phyloP scores from a whole-genome alignment of 768 basidiomycete species.

The Sarcomyxa edulis region DNA sequence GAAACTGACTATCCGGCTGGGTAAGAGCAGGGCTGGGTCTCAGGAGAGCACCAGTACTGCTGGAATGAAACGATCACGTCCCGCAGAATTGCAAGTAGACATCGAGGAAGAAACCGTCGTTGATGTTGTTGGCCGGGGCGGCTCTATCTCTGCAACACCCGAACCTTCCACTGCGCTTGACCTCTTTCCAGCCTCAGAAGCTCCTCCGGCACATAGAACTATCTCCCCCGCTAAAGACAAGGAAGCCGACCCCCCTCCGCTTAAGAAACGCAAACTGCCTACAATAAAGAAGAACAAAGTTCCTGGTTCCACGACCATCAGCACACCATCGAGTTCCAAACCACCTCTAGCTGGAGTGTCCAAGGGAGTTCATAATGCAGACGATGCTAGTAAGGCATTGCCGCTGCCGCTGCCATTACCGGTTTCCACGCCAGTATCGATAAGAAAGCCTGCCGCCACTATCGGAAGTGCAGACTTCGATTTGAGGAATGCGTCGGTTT shows the following conservation, averaged over 20 bases:
- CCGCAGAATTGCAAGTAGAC: constrained; percentile 19
- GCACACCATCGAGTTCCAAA: constrained; percentile 14
- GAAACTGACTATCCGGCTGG: constrained; percentile 14
- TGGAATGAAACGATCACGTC: constrained; percentile 26
- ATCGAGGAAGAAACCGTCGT: constrained; percentile 27
- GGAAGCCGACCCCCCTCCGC: constrained; percentile 28
- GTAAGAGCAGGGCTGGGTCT: constrained; percentile 2
- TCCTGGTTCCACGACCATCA: constrained; percentile 2
- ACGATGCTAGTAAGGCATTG: constrained; percentile 19
- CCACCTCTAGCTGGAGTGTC: constrained; percentile 17
- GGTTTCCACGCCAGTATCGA: too few relatives aligned
- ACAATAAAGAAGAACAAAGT: constrained; percentile 69
- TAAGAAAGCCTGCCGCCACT: constrained; percentile 31
- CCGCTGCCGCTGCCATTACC: too few relatives aligned
- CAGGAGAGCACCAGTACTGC: constrained; percentile 15
- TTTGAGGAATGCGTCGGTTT: constrained; percentile 56
- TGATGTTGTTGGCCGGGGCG: constrained; percentile 27
- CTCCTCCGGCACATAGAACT: constrained; percentile 17
- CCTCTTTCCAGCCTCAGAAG: constrained; percentile 12
- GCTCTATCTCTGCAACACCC: constrained; percentile 9
- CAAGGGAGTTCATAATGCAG: constrained; percentile 14
- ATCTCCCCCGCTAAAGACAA: constrained; percentile 11
- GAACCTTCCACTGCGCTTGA: constrained; percentile 17
- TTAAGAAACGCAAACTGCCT: constrained; percentile 63
- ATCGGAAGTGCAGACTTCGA: constrained; percentile 55